Evolutionary conservation across 306 rosid genomes (phyloP).

Genomic region (Cicer cuneatum): DNA sequence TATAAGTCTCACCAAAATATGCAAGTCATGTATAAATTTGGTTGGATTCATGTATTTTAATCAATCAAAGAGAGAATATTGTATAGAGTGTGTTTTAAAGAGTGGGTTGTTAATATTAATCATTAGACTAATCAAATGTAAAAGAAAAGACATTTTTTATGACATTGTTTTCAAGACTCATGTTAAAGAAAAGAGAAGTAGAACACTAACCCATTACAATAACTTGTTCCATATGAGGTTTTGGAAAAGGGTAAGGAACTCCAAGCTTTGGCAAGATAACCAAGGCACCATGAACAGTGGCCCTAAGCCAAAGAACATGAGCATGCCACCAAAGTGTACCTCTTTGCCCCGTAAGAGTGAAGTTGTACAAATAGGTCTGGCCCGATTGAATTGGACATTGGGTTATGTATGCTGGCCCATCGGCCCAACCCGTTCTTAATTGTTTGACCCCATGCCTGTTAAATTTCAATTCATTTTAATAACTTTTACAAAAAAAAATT

Average conservation of each 20-base stretch:
- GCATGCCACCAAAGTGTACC: slow-evolving; percentile 96
- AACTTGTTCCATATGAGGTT: slow-evolving; percentile 66
- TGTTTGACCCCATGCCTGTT: slow-evolving; percentile 87
- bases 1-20: no score
- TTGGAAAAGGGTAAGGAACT: slow-evolving; percentile 89
- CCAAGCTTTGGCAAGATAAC: slow-evolving; percentile 83
- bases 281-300: slow-evolving; percentile 80
- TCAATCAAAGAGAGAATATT: no score
- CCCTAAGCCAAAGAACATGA: slow-evolving; percentile 90
- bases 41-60: no score
- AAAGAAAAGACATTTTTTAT: not conserved
- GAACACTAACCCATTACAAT: slow-evolving; percentile 58
- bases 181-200: not conserved
- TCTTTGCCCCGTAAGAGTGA: slow-evolving; percentile 89
- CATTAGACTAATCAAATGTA: not conserved
- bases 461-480: slow-evolving; percentile 2
- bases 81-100: no score
- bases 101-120: not conserved
- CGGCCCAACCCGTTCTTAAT: slow-evolving; percentile 82
- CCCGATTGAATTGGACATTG: slow-evolving; percentile 90
- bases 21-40: no score
- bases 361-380: slow-evolving; percentile 65
- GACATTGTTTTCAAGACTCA: not conserved
- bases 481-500: not conserved
- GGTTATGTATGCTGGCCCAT: slow-evolving; percentile 91